Base-by-base conservation (phyloP, 495 filamentous ascomycete genomes). In the Mytilinidion resinicola region DNA sequence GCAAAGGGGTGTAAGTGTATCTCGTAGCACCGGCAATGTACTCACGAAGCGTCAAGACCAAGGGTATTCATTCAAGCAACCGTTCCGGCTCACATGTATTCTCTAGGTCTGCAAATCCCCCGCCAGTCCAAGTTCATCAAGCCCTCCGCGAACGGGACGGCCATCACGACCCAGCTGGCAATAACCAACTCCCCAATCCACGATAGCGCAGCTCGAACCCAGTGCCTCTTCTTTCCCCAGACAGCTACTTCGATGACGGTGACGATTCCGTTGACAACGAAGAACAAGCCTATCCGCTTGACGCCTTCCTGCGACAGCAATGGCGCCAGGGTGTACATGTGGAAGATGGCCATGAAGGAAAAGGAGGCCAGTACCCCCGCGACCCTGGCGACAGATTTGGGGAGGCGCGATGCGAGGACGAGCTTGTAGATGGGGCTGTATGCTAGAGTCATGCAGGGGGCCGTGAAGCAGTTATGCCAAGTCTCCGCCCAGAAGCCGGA, bases 401-500 rank as follows among this genome's bases (percentile, higher is more conserved):
- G 70, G 12, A 67, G 47, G 9, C 72, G 65, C n/a, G 65, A 64
- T 25, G 55, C 60, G 11, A 60, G 56, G 35, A 71, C 61, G 9
- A 61, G 50, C 36, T 58, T 46, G n/a, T 64, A 54, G 25, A 66
- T 51, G 14, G 72, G 72, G 0, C 11, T 37, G 51, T 72, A 74
- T 11, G 66, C 70, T 5, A 74, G 60, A 9, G 56, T 66, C 15
- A 60, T 64, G 43, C 67, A 72, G 4, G 72, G 72, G 12, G 72
- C 62, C 21, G 70, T 62, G 56, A 74, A 74, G 14, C 63, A 69
- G 49, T 72, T 72, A 49, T 74, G 72, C 72, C 72, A 74, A 10
- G 70, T 71, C 61, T 71, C 70, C 33, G 53, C 55, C 72, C 72
- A 74, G 51, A 72, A 72, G 11, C 68, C 67, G 8, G 68, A 56